Evolutionary conservation across 768 basidiomycete species (phyloP).

Genomic region (Hericium erinaceus): DNA sequence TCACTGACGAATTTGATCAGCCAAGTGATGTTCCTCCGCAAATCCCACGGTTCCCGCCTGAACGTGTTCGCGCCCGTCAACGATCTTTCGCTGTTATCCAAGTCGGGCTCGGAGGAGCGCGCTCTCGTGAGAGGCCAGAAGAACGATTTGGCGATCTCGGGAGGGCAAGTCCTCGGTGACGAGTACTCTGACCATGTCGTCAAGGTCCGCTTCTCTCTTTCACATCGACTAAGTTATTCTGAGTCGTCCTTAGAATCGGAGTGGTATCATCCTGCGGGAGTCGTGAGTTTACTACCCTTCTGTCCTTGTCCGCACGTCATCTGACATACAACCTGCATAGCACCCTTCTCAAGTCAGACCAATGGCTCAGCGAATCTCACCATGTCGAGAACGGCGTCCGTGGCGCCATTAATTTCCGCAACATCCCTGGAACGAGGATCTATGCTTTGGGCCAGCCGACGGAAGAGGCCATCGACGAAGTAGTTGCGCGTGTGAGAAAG

Average conservation of each 20-base stretch:
- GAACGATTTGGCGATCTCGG: slow-evolving; percentile 65
- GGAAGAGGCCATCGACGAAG: slow-evolving; percentile 74
- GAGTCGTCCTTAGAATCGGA: slow-evolving; percentile 53
- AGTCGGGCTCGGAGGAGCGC: slow-evolving; percentile 47
- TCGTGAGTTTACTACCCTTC: slow-evolving; percentile 38
- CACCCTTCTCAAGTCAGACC: slow-evolving; percentile 86
- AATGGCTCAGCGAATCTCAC: slow-evolving; percentile 73
- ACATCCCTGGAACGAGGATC: slow-evolving; percentile 68
- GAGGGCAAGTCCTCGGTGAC: slow-evolving; percentile 84
- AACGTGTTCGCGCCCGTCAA: slow-evolving; percentile 89
- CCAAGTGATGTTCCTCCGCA: slow-evolving; percentile 80
- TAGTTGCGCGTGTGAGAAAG: slow-evolving; percentile 53
- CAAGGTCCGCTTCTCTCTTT: slow-evolving; percentile 38
- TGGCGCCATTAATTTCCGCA: slow-evolving; percentile 93
- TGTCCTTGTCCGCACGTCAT: slow-evolving; percentile 1
- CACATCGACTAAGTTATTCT: background rate
- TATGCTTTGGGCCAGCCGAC: slow-evolving; percentile 95
- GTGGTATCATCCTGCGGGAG: slow-evolving; percentile 88
- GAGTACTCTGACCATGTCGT: slow-evolving; percentile 95
- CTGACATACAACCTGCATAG: slow-evolving; percentile 25
- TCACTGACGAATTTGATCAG: slow-evolving; percentile 27
- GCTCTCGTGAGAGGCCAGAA: slow-evolving; percentile 58
- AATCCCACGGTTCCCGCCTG: slow-evolving; percentile 68
- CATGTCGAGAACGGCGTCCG: slow-evolving; percentile 61
- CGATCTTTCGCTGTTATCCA: slow-evolving; percentile 78